Evolutionary conservation across 306 rosid genomes (phyloP), one percentile per base, ranked within the genome.

Genomic region (Quillaja saponaria): DNA sequence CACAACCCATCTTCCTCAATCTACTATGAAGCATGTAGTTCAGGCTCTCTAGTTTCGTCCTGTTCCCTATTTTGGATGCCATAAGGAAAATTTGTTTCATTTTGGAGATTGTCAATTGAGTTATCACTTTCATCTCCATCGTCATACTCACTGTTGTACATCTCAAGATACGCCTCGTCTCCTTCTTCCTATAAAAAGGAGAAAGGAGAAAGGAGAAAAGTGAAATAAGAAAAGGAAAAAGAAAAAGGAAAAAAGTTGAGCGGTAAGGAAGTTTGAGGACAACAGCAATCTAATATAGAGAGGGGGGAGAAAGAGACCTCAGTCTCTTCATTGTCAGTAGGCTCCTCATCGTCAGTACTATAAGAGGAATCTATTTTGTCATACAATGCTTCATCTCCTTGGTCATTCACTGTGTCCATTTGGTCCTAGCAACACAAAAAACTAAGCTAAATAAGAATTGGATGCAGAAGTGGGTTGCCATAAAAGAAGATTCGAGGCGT

Each of bases 311-410:
- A 48, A 15, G n/a, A 8, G 37, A 88, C 97, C 97, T 84, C 90
- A 5, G 88, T 50, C 45, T 78, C 68, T 4, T 91, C 96, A 20
- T 88, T 84, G 7, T 84, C 88, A 1, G 80, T 70, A 45, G 70
- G 45, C 67, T 89, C 88, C 35, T 86, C 85, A 60, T n/a, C n/a
- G n/a, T n/a, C n/a, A n/a, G n/a, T n/a, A n/a, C n/a, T n/a, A n/a
- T n/a, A n/a, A n/a, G n/a, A n/a, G n/a, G 67, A 84, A 64, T 92
- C 96, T 70, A 92, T 64, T 63, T 57, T 71, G 66, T 80, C 74
- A 69, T 92, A 89, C 58, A 92, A 64, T 50, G 69, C 69, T 82
- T 82, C 86, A 44, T 92, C 90, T 47, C 94, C 99, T 52, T 16
- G 66, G 17, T 89, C 81, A 81, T 84, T 81, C 55, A 84, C 87